Evolutionary conservation across 2,329 filamentous ascomycete species (phyloP).

Genomic region (Fusarium redolens): DNA sequence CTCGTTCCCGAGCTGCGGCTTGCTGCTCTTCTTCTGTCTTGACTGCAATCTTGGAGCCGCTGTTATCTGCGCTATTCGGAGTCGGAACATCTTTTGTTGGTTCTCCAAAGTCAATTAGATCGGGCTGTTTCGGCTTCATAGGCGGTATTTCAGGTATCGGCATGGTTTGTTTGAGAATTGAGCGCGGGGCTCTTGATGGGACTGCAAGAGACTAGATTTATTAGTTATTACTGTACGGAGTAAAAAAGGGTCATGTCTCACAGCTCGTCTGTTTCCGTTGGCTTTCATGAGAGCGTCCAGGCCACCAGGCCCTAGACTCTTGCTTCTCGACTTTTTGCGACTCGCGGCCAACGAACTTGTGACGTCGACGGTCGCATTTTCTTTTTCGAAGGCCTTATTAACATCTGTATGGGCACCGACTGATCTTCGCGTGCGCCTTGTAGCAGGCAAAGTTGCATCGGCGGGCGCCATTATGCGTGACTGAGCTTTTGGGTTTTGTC

Average conservation of each 20-base stretch:
- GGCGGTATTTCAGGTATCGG: conserved; percentile 76
- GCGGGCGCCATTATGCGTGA: conserved; percentile 49
- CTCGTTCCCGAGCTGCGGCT: conserved; percentile 74
- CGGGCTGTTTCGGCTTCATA: conserved; percentile 57
- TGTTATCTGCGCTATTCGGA: conserved; percentile 41
- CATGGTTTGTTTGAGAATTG: conserved; percentile 85
- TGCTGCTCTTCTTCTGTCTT: conserved; percentile 78
- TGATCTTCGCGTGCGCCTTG: conserved; percentile 75
- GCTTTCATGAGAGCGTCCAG: conserved; percentile 82
- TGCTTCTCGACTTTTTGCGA: conserved; percentile 84
- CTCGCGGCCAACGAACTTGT: conserved; percentile 63
- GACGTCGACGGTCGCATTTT: conserved; percentile 79
- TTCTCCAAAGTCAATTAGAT: conserved; percentile 33
- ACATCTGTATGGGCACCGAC: conserved; percentile 68
- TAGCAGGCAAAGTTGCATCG: conserved; percentile 64
- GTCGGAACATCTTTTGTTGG: conserved; percentile 19
- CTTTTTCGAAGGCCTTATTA: conserved; percentile 72
- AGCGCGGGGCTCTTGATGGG: conserved; percentile 65
- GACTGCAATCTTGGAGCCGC: conserved; percentile 69
- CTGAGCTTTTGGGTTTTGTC: conserved; percentile 28
- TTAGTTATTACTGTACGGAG: conserved; percentile 28
- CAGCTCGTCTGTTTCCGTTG: conserved; percentile 82
- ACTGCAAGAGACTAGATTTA: conserved; percentile 65
- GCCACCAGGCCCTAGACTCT: conserved; percentile 94
- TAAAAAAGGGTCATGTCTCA: conserved; percentile 55